A percentile compares a stretch with the other conserved stretches of the same genome.
Evolutionary conservation across 345 rosid genomes (phyloP).

Genomic region (Pseudoturritis turrita): DNA sequence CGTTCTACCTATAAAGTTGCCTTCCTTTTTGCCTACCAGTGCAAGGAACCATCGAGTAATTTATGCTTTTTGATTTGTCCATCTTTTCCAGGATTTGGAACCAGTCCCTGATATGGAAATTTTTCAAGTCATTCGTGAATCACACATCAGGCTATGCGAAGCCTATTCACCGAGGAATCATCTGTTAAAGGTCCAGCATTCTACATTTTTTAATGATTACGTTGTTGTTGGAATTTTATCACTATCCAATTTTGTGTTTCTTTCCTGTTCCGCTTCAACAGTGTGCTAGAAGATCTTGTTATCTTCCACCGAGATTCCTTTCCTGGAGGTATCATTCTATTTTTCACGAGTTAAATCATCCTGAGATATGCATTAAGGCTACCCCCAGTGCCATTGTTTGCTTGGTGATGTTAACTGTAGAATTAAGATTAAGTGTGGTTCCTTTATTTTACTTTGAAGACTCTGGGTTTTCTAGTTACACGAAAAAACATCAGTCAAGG

Average conservation of each 20-base stretch:
- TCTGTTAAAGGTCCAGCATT: conserved; percentile 58
- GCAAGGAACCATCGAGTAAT: background rate
- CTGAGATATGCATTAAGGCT: conserved; percentile 10
- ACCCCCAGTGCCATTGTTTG: background rate
- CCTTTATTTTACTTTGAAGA: conserved; percentile 2
- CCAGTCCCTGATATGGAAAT: conserved; percentile 67
- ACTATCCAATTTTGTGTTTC: conserved; percentile 10
- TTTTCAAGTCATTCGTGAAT: conserved; percentile 54
- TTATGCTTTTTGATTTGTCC: background rate
- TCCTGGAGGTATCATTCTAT: conserved; percentile 50
- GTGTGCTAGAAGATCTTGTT: conserved; percentile 70
- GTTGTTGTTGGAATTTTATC: conserved; percentile 16
- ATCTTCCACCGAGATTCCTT: conserved; percentile 84
- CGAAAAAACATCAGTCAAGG: background rate
- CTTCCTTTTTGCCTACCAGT: conserved; percentile 5
- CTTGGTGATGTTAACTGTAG: conserved; percentile 2
- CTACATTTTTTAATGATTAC: background rate
- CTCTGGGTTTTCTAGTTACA: background rate
- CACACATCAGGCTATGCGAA: conserved; percentile 54
- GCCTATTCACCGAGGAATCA: conserved; percentile 75
- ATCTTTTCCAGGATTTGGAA: conserved; percentile 65
- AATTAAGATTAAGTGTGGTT: conserved; percentile 6
- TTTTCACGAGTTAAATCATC: background rate
- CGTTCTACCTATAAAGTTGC: conserved; percentile 9
- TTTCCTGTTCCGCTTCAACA: conserved; percentile 28